A percentile compares a stretch with the other conserved stretches of the same genome.
phyloP scores from a whole-genome alignment of 1,139 yeast species.

The Geotrichum cucujoidarum region DNA sequence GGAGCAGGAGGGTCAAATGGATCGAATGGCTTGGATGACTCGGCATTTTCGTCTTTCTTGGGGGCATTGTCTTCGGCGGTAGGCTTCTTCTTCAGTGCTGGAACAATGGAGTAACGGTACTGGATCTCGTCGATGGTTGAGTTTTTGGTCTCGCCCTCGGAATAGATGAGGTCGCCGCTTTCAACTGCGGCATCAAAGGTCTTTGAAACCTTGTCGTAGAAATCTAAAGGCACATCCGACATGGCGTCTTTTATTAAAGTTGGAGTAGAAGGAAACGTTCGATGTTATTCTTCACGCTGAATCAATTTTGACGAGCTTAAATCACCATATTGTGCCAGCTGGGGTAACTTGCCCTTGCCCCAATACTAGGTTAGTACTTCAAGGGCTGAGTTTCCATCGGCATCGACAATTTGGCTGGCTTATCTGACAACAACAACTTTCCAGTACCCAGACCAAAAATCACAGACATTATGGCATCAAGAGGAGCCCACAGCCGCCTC shows the following conservation, averaged over 20 bases:
- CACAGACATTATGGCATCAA: not conserved
- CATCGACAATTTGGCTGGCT: no score
- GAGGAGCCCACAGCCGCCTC: conserved; percentile 33
- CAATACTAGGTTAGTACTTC: no score
- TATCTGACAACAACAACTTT: no score
- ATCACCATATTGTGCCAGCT: no score
- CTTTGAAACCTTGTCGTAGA: conserved; percentile 24
- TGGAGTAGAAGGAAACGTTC: no score
- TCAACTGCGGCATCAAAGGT: conserved; percentile 37
- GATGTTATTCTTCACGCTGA: no score
- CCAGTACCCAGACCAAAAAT: no score
- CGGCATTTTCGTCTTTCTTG: conserved; percentile 27
- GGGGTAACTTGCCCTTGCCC: no score
- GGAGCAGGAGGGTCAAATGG: conserved; percentile 84
- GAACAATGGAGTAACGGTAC: conserved; percentile 42
- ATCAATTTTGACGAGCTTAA: no score
- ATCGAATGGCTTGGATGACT: conserved; percentile 41
- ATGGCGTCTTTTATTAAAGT: no score
- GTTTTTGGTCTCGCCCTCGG: conserved; percentile 29
- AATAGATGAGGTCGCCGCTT: conserved; percentile 32
- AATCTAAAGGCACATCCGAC: conserved; percentile 13
- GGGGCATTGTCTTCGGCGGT: conserved; percentile 13
- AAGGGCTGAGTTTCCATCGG: no score
- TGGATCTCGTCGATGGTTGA: conserved; percentile 34
- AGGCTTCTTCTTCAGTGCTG: conserved; percentile 58